Base-by-base conservation (phyloP, 495 filamentous ascomycete genomes). In the Aspergillus ellipticus region DNA sequence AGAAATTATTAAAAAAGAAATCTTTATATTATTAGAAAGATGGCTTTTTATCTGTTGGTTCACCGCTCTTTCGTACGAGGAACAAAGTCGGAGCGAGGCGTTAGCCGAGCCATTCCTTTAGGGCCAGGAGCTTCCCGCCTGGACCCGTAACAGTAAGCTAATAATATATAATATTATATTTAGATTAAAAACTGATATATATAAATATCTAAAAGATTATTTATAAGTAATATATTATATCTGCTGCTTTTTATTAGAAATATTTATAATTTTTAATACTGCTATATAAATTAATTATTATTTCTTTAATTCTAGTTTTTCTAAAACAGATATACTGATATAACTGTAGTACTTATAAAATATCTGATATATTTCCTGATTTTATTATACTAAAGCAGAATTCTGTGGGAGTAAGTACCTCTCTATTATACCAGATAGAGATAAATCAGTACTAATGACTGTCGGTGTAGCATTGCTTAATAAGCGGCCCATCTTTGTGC, bases 401-500 rank as follows among this genome's bases (percentile, higher is more conserved):
- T 13, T 48, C 45, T 7, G 45, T 48, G 11, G 45, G 45, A 28
- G 45, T 48, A 17, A 48, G 45, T 48, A 4, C 22, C 13, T n/a
- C 7, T 3, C 17, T n/a, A 2, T 28, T 8, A 2, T 9, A 22
- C 3, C 15, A 22, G 15, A 28, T 16, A 28, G 45, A 28, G 4
- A 6, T 17, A n/a, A 31, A 9, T 29, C 15, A 7, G 22, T 29
- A n/a, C 45, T 29, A 17, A 29, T 6, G 16, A n/a, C 16, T 0
- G 28, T 15, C 22, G 11, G 13, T 7, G 28, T 22, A 82, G 79
- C 81, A 84, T 53, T 67, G 73, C 7, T 74, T 71, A 11, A 42
- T 79, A 15, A 72, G 70, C 3, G 70, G 69, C 4, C 79, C 77
- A 5, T 83, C 80, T 0, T 51, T 73, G 16, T 84, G 81, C 58